A percentile compares a stretch with the other conserved stretches of the same genome.
These are phyloP conservation scores for Tilletia indica DNA, from an alignment of 1,284 basidiomycete genomes.

Conservation along the genomic window DNA sequence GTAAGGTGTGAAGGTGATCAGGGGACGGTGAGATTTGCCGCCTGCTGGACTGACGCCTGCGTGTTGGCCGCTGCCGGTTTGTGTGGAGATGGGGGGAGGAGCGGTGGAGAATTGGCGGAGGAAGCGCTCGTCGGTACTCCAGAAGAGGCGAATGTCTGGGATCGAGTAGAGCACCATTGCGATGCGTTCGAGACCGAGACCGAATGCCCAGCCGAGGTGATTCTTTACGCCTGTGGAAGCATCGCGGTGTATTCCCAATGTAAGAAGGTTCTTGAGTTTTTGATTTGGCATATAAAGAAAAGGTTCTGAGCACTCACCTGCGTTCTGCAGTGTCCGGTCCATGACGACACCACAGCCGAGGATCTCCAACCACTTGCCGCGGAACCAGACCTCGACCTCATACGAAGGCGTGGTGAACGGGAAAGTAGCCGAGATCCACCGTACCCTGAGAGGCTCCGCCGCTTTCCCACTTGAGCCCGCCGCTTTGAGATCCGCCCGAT, in stretches of 20 bases:
- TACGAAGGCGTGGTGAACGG: slow-evolving; percentile 97
- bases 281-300: neutral
- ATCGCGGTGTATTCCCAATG: no score
- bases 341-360: slow-evolving; percentile 89
- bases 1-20: slow-evolving; percentile 53
- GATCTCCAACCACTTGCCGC: slow-evolving; percentile 95
- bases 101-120: slow-evolving; percentile 69
- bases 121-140: slow-evolving; percentile 88
- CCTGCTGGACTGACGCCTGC: slow-evolving; percentile 21
- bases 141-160: slow-evolving; percentile 98
- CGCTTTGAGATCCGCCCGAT: slow-evolving; percentile 57
- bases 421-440: slow-evolving; percentile 98
- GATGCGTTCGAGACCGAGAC: slow-evolving; percentile 92
- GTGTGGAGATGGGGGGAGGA: slow-evolving; percentile 63
- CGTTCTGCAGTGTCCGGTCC: slow-evolving; percentile 80
- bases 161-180: slow-evolving; percentile 97
- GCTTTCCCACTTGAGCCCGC: slow-evolving; percentile 22
- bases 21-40: slow-evolving; percentile 31
- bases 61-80: neutral
- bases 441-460: slow-evolving; percentile 69
- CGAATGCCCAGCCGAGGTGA: slow-evolving; percentile 97
- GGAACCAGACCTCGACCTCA: slow-evolving; percentile 95
- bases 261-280: no score
- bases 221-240: slow-evolving; percentile 64
- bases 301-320: slow-evolving; percentile 62